Evolutionary conservation across 1,139 yeast genomes (phyloP).

Genomic region (Zygotorulaspora mrakii): DNA sequence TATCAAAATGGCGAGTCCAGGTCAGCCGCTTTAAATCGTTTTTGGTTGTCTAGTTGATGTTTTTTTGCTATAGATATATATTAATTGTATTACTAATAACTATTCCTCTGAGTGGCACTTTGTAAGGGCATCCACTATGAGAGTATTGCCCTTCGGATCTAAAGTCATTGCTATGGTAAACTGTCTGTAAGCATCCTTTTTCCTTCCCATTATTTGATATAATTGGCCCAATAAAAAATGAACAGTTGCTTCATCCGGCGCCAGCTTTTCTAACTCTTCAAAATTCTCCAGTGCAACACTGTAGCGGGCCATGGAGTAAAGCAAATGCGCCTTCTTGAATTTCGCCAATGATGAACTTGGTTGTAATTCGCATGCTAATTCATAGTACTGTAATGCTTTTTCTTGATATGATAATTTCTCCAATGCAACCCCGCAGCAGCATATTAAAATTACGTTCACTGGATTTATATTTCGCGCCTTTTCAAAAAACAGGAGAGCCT

Average conservation of each 20-base stretch:
- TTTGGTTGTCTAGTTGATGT: not conserved
- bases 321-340: conserved; percentile 82
- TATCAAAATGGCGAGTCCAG: conserved; percentile 5
- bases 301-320: conserved; percentile 68
- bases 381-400: conserved; percentile 78
- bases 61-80: conserved; percentile 2
- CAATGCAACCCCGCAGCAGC: conserved; percentile 92
- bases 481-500: conserved; percentile 83
- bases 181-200: conserved; percentile 75
- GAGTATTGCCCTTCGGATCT: conserved; percentile 90
- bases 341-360: conserved; percentile 84
- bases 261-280: conserved; percentile 64
- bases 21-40: conserved; percentile 3
- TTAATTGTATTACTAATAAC: conserved; percentile 8
- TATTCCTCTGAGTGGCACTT: conserved; percentile 35
- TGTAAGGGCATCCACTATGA: conserved; percentile 82
- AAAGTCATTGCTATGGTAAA: conserved; percentile 86
- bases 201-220: conserved; percentile 71
- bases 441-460: conserved; percentile 79
- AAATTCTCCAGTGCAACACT: conserved; percentile 71
- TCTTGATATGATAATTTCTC: conserved; percentile 69
- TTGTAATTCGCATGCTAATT: conserved; percentile 76
- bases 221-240: conserved; percentile 86
- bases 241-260: conserved; percentile 94
- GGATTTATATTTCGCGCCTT: conserved; percentile 89